Evolutionary conservation across 2,329 filamentous ascomycete genomes (phyloP).

Genomic region (Alternaria solani): DNA sequence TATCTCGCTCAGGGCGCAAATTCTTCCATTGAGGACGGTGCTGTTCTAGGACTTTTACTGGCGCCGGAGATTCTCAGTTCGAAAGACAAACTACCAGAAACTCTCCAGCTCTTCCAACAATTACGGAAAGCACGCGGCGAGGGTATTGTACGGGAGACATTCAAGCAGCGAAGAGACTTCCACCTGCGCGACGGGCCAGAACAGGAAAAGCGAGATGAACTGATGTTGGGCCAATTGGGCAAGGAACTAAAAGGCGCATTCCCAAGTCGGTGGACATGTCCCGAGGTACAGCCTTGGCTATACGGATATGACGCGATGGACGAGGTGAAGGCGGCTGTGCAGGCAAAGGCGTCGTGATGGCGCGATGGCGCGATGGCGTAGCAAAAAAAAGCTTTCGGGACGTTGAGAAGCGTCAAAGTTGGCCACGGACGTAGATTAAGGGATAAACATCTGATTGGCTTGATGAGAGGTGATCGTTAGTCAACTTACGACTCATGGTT

Average conservation of each 20-base stretch:
- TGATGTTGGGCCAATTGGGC: constrained; percentile 66
- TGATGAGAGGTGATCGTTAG: background rate
- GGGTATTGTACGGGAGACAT: constrained; percentile 68
- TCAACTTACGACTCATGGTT: background rate
- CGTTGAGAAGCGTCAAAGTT: background rate
- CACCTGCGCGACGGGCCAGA: constrained; percentile 61
- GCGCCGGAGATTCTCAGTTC: constrained; percentile 23
- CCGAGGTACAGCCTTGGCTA: constrained; percentile 46
- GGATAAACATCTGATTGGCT: background rate
- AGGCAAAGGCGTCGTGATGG: background rate
- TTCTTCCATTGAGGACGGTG: constrained; percentile 72
- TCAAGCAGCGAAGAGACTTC: constrained; percentile 57
- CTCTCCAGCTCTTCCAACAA: constrained; percentile 56
- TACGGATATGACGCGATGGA: constrained; percentile 47
- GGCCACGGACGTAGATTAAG: background rate
- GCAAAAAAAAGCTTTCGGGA: background rate
- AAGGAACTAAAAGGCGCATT: constrained; percentile 62
- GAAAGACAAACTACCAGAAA: constrained; percentile 43
- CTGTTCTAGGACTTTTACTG: constrained; percentile 68
- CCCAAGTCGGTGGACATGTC: constrained; percentile 65
- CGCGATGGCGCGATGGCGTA: background rate
- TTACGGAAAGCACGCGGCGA: constrained; percentile 60
- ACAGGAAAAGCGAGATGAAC: constrained; percentile 64
- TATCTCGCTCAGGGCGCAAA: constrained; percentile 63
- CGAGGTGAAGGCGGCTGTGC: constrained; percentile 36